Evolutionary conservation across 192 early-diverging fungal species (phyloP).

Genomic region (Spizellomyces punctatus): DNA sequence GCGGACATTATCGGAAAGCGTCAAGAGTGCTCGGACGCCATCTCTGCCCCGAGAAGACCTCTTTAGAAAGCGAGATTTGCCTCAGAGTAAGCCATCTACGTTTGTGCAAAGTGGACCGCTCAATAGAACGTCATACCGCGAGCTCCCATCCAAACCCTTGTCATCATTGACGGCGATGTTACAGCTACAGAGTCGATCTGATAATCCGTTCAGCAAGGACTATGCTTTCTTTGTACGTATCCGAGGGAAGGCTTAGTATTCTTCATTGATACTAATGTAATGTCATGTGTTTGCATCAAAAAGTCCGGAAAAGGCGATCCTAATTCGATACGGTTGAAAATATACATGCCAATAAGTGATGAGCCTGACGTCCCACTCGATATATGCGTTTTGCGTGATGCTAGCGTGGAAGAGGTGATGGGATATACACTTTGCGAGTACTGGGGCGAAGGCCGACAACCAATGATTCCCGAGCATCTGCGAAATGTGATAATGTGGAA

Average conservation of each 20-base stretch:
- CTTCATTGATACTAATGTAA: neutral
- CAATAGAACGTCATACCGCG: neutral
- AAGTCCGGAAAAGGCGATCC: conserved; percentile 50
- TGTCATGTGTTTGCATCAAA: neutral
- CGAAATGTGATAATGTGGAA: conserved; percentile 81
- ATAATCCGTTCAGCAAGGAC: conserved; percentile 50
- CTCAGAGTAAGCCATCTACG: neutral
- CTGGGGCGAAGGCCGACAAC: conserved; percentile 66
- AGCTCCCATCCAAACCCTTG: conserved; percentile 19
- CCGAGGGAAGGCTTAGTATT: neutral
- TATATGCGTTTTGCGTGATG: conserved; percentile 74
- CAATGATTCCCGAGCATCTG: conserved; percentile 62
- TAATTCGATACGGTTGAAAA: conserved; percentile 41
- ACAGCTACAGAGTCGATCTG: conserved; percentile 36
- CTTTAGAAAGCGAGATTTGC: neutral
- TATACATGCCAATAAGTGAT: conserved; percentile 41
- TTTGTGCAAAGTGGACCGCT: neutral
- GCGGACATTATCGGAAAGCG: no score
- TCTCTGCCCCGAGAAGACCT: neutral
- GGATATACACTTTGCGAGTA: conserved; percentile 91
- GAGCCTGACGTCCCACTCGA: conserved; percentile 47
- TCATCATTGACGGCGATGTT: conserved; percentile 43
- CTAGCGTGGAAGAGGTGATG: conserved; percentile 91
- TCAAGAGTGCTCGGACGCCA: neutral
- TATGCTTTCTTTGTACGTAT: conserved; percentile 46